Percentiles rank a stretch among this genome's conserved stretches.
These are phyloP conservation scores for Exobasidium rhododendri DNA, from an alignment of 1,284 basidiomycete species.

Conservation along the genomic window DNA sequence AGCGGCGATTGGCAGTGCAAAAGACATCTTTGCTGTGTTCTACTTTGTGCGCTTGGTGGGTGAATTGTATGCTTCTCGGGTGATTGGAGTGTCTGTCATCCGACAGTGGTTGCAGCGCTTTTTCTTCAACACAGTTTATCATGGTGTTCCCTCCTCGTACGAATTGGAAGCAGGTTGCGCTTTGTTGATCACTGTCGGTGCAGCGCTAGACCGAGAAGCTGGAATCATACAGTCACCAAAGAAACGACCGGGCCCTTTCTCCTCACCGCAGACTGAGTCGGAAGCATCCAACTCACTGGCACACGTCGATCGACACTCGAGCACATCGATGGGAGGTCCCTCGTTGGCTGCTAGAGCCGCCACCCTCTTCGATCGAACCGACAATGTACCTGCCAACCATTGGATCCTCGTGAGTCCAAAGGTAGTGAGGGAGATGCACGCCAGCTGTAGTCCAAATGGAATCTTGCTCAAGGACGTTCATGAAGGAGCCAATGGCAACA, in stretches of 20 bases:
- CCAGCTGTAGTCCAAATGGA: neutral
- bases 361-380: neutral
- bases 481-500: neutral
- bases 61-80: slow-evolving; percentile 18
- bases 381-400: neutral
- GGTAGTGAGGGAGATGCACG: neutral
- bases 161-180: slow-evolving; percentile 45
- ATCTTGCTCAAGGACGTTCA: neutral
- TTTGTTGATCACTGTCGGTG: slow-evolving; percentile 32
- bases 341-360: neutral
- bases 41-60: slow-evolving; percentile 18
- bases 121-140: slow-evolving; percentile 32
- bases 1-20: slow-evolving; percentile 14
- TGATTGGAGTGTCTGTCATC: slow-evolving; percentile 11
- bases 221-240: slow-evolving; percentile 1
- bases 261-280: neutral
- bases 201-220: slow-evolving; percentile 22
- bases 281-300: neutral
- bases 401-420: neutral
- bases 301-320: neutral
- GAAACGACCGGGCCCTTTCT: neutral
- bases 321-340: neutral
- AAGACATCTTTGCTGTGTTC: slow-evolving; percentile 16
- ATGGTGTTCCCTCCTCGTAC: slow-evolving; percentile 36
- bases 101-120: slow-evolving; percentile 38